Evolutionary conservation across 2,329 filamentous ascomycete species (phyloP).

Genomic region (Venturia asperata): DNA sequence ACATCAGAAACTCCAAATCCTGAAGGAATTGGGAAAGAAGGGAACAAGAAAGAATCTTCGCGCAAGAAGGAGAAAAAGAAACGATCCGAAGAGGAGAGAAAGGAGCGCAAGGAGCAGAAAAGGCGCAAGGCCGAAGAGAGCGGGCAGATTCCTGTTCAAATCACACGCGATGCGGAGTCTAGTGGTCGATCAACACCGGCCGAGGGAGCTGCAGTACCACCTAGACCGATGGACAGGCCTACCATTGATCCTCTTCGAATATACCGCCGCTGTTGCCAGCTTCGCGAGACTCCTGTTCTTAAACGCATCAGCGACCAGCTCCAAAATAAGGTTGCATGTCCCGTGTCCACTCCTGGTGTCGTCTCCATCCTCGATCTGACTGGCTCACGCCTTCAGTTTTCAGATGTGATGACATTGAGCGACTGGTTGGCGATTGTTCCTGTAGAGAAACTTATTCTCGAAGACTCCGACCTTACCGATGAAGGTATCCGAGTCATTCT

Average conservation of each 20-base stretch:
- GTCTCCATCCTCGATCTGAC: conserved; percentile 78
- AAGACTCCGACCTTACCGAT: conserved; percentile 80
- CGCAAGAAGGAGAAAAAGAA: conserved; percentile 96
- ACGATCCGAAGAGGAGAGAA: conserved; percentile 83
- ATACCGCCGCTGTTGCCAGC: conserved; percentile 87
- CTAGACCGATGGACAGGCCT: conserved; percentile 56
- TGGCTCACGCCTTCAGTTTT: conserved; percentile 73
- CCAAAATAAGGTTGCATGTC: conserved; percentile 58
- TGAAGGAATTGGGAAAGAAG: conserved; percentile 30
- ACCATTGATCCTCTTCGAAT: conserved; percentile 89
- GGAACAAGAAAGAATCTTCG: conserved; percentile 37
- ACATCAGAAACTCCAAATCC: conserved; percentile 38
- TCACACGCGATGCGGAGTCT: conserved; percentile 62
- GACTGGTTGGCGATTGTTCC: conserved; percentile 94
- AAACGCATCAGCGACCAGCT: conserved; percentile 91
- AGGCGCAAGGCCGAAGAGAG: conserved; percentile 79
- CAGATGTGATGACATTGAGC: conserved; percentile 78
- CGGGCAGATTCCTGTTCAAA: conserved; percentile 76
- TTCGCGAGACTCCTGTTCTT: conserved; percentile 85
- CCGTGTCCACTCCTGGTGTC: conserved; percentile 59
- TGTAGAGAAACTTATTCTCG: conserved; percentile 75
- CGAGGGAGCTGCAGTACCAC: conserved; percentile 21
- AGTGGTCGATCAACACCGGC: conserved; percentile 36
- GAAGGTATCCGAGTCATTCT: conserved; percentile 81
- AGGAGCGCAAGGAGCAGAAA: conserved; percentile 85